A percentile compares a stretch with the other conserved stretches of the same genome.
These are phyloP conservation scores for Aspergillus campestris DNA, from an alignment of 495 filamentous ascomycete genomes.

Conservation along the genomic window DNA sequence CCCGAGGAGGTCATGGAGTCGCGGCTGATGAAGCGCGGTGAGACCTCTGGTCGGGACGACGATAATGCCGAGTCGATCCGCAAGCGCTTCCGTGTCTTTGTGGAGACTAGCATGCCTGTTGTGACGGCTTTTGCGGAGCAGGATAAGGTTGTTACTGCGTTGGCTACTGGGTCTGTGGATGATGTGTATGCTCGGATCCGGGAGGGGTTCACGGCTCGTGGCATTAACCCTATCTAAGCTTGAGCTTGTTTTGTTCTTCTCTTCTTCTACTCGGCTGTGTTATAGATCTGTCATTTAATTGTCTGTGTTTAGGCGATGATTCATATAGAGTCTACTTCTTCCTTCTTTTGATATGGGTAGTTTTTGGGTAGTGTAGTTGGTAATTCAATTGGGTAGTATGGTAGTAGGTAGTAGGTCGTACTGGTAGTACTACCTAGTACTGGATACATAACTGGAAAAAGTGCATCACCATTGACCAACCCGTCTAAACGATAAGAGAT, in stretches of 20 bases:
- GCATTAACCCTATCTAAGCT: slow-evolving; percentile 25
- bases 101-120: slow-evolving; percentile 95
- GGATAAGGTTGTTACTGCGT: slow-evolving; percentile 69
- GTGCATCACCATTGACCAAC: background rate
- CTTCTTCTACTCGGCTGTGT: background rate
- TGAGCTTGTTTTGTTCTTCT: slow-evolving; percentile 1
- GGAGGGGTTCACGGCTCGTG: slow-evolving; percentile 40
- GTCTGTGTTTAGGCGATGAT: slow-evolving; percentile 8
- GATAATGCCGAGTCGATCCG: slow-evolving; percentile 93
- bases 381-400: too few relatives aligned
- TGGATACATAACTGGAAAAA: too few relatives aligned
- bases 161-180: slow-evolving; percentile 57
- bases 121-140: slow-evolving; percentile 74
- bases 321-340: slow-evolving; percentile 19
- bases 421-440: too few relatives aligned
- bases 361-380: too few relatives aligned
- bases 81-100: slow-evolving; percentile 89
- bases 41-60: slow-evolving; percentile 84
- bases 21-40: slow-evolving; percentile 75
- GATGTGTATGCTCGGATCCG: slow-evolving; percentile 67
- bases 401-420: too few relatives aligned
- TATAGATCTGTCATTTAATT: too few relatives aligned
- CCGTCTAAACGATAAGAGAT: slow-evolving; percentile 4
- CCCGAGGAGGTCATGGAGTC: slow-evolving; percentile 80
- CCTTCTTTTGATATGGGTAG: too few relatives aligned